Evolutionary conservation across 2,329 filamentous ascomycete species (phyloP).

Genomic region (Gaeumannomyces tritici): DNA sequence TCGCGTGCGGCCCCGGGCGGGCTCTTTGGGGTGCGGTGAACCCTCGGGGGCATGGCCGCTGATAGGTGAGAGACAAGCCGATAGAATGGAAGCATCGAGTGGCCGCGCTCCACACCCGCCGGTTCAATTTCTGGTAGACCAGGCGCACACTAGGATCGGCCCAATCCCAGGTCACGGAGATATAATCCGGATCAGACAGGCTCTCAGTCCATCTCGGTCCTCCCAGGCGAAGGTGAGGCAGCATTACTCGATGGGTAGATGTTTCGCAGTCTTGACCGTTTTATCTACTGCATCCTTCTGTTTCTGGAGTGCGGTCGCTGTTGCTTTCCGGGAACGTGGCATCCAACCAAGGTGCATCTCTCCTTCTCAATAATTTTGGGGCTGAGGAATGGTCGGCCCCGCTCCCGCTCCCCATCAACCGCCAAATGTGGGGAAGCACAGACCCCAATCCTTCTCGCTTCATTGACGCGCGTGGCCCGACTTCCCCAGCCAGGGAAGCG

Average conservation of each 20-base stretch:
- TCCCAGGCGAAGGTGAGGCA: no score
- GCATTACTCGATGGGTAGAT: no score
- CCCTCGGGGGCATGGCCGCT: not conserved
- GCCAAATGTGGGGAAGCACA: not conserved
- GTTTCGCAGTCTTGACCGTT: no score
- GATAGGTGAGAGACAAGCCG: not conserved
- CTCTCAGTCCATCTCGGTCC: no score
- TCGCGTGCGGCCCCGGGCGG: not conserved
- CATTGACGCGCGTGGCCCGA: not conserved
- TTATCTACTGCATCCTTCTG: no score
- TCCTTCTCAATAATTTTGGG: not conserved
- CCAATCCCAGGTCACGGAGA: not conserved
- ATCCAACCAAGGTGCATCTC: not conserved
- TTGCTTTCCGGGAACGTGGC: not conserved
- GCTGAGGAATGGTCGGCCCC: not conserved
- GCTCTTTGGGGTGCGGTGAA: not conserved
- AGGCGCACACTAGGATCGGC: not conserved
- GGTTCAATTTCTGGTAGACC: not conserved
- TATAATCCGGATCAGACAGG: not conserved
- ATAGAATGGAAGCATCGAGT: not conserved
- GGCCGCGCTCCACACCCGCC: no score
- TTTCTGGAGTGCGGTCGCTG: no score
- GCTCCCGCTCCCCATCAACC: not conserved
- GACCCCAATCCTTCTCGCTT: not conserved
- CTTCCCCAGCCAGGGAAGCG: not conserved